Base-by-base conservation (phyloP, 1,284 basidiomycete species). In the Tilletia indica region DNA sequence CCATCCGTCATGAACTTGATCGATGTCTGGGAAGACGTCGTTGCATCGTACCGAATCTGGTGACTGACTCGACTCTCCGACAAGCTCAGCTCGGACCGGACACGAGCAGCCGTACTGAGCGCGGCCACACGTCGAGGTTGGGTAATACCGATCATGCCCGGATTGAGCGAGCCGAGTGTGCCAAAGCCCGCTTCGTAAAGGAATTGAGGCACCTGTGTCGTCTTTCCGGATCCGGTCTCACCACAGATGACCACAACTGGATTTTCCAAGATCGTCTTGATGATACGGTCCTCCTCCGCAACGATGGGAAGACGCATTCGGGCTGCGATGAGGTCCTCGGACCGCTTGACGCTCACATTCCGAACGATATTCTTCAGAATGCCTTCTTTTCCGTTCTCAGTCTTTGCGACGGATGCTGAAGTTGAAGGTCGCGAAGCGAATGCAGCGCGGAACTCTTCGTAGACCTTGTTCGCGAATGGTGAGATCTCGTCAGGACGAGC, bases 1-100 rank as follows among this genome's bases (percentile, higher is more conserved):
- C 97, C 97, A 81, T 99, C 97, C 1, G 97, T 99, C 96, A 99
- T 99, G 87, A 99, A 99, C 85, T 99, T 98, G 87, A 99, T 94
- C 6, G 90, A 90, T 0, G 97, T 99, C 34, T 90, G 88, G 0
- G 93, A 88, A 2, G 93, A 93, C 0, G 94, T 91, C 0, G 93
- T 97, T 0, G 93, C 92, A 75, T 97, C 96, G 84, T 99, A 99
- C 72, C 97, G 92, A 75, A 99, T 97, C 85, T 98, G 95, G 85
- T 99, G 94, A 0, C 96, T 95, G 2, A 99, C 93, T 25, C 89
- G 87, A 0, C 91, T 90, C 0, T 92, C 89, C 0, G 91, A 88
- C 9, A 98, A 86, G 4, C 91, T 91, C 11, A 99, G 87, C 85
- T 99, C 97, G 51, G 92, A 88, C 4, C 91, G 91, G 38, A 99